These are phyloP conservation scores for Claviceps spartinae DNA, from an alignment of 2,329 filamentous ascomycete genomes.

Conservation along the genomic window DNA sequence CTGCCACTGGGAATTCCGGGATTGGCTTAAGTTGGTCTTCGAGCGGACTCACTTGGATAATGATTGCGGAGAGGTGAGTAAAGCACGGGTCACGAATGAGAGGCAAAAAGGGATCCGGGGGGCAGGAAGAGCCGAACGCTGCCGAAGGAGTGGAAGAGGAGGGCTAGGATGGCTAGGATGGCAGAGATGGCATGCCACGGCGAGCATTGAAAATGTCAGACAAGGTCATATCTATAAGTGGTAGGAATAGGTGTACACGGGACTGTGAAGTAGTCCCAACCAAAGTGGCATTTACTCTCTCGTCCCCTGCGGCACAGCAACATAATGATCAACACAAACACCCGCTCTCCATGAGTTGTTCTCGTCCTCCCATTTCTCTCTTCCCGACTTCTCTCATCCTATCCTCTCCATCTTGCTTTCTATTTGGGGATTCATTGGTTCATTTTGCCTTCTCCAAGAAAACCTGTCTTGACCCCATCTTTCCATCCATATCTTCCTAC, in stretches of 20 bases:
- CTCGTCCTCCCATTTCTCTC: not conserved
- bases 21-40: no score
- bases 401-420: not conserved
- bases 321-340: not conserved
- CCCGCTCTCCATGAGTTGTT: not conserved
- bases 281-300: not conserved
- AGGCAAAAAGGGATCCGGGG: no score
- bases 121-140: no score
- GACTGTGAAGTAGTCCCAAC: slow-evolving; percentile 4
- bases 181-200: not conserved
- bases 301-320: not conserved
- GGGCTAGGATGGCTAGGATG: not conserved
- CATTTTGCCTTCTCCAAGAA: not conserved
- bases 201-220: slow-evolving; percentile 2
- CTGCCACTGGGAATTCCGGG: no score
- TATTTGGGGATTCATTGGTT: no score
- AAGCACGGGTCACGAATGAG: no score
- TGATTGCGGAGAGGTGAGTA: no score
- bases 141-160: not conserved
- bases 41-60: no score
- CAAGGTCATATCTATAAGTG: slow-evolving; percentile 7
- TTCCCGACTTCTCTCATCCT: not conserved
- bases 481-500: slow-evolving; percentile 12
- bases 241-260: slow-evolving; percentile 9
- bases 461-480: not conserved